These are phyloP conservation scores for Ceriops tagal DNA, from an alignment of 345 rosid genomes.

Conservation along the genomic window DNA sequence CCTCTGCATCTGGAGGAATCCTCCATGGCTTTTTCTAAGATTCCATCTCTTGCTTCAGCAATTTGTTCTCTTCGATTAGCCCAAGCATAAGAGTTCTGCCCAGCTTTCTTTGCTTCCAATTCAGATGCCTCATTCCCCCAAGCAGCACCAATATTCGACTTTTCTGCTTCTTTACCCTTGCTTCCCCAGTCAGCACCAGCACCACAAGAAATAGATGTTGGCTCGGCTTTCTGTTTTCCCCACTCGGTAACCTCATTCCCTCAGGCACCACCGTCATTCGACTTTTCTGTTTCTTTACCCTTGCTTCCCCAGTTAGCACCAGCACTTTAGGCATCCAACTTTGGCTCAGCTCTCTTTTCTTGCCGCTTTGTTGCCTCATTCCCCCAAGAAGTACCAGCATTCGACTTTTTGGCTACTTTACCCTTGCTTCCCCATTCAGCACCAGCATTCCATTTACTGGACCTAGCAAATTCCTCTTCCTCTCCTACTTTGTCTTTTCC, in stretches of 20 bases:
- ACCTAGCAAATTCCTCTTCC: not conserved
- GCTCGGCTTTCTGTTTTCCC: not conserved
- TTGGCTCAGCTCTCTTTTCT: not conserved
- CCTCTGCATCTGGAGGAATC: too few species aligned
- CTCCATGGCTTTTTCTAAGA: not conserved
- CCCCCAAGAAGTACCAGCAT: not conserved
- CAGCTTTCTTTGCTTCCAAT: too few species aligned
- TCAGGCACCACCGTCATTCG: not conserved
- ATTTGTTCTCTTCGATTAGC: not conserved
- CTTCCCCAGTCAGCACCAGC: not conserved
- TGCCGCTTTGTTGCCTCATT: not conserved
- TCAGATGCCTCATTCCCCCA: not conserved
- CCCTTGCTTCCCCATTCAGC: conserved; percentile 26
- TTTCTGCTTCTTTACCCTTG: not conserved
- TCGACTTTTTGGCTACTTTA: not conserved
- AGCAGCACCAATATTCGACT: not conserved
- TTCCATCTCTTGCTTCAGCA: not conserved
- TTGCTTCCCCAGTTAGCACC: not conserved
- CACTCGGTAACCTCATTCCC: not conserved
- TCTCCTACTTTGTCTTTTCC: not conserved
- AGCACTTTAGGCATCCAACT: not conserved
- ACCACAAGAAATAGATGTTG: not conserved
- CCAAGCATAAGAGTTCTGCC: not conserved
- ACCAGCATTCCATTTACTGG: conserved; percentile 16
- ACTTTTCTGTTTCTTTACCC: not conserved